These are phyloP conservation scores for Malassezia psittaci DNA, from an alignment of 1,284 basidiomycete species.

Conservation along the genomic window DNA sequence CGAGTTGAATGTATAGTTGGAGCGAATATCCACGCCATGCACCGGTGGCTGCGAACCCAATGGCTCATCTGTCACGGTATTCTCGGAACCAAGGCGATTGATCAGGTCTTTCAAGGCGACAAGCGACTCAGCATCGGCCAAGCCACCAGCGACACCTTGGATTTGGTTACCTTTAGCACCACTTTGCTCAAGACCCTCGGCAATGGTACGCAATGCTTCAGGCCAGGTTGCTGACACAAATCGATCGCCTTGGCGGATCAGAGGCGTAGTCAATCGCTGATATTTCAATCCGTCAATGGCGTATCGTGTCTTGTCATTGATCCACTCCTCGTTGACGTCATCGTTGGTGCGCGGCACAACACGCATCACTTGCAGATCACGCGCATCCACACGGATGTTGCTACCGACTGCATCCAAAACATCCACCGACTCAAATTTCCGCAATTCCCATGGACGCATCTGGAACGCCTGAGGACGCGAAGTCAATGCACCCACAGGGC, in stretches of 20 bases:
- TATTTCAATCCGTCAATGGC: conserved; percentile 90
- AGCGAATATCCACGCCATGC: conserved; percentile 79
- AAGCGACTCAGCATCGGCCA: conserved; percentile 88
- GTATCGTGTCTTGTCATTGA: conserved; percentile 96
- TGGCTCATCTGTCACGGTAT: conserved; percentile 69
- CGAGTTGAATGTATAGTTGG: conserved; percentile 95
- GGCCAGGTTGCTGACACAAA: conserved; percentile 90
- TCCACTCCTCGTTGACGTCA: conserved; percentile 99
- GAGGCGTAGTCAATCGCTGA: conserved; percentile 85
- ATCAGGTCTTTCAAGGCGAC: conserved; percentile 87
- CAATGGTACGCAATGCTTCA: conserved; percentile 70
- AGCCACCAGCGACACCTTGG: conserved; percentile 80
- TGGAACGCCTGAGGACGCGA: conserved; percentile 97
- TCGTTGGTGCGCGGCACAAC: conserved; percentile 93
- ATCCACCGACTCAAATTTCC: conserved; percentile 93
- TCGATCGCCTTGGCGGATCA: conserved; percentile 80
- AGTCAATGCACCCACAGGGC: conserved; percentile 87
- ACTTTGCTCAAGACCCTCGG: conserved; percentile 65
- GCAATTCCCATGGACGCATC: conserved; percentile 94
- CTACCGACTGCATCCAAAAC: conserved; percentile 96
- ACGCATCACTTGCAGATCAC: conserved; percentile 92
- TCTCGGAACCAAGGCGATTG: conserved; percentile 91
- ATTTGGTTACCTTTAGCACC: conserved; percentile 91
- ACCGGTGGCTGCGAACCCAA: conserved; percentile 59
- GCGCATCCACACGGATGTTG: conserved; percentile 92